phyloP scores from a whole-genome alignment of 2,329 filamentous ascomycete species.

The Clonostachys chloroleuca region DNA sequence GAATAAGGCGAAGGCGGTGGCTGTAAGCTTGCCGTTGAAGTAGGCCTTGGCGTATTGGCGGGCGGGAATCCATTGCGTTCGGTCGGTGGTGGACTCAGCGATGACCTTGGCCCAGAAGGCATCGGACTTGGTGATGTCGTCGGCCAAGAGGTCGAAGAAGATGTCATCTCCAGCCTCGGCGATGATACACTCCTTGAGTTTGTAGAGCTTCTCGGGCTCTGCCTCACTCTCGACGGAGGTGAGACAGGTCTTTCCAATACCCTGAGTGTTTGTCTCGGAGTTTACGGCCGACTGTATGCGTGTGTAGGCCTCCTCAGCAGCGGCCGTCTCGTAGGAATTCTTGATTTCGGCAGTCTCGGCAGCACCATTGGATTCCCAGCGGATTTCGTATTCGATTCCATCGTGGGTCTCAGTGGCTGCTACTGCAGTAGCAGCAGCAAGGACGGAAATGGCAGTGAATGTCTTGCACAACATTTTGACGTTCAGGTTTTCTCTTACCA shows the following conservation, averaged over 20 bases:
- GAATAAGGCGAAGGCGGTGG: neutral
- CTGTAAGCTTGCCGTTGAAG: neutral
- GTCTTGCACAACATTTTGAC: neutral
- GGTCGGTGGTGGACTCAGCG: slow-evolving; percentile 15
- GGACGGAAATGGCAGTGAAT: neutral
- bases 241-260: neutral
- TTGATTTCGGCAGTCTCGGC: neutral
- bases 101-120: slow-evolving; percentile 9
- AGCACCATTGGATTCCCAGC: neutral
- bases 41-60: neutral
- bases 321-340: neutral
- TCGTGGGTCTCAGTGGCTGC: neutral
- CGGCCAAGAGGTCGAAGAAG: slow-evolving; percentile 1
- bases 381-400: slow-evolving; percentile 1
- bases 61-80: neutral
- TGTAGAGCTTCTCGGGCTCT: neutral
- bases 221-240: no score
- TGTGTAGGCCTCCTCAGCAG: neutral
- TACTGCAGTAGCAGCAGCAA: neutral
- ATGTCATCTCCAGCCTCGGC: neutral
- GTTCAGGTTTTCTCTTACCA: no score
- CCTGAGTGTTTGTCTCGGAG: neutral
- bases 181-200: neutral
- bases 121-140: neutral
- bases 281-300: neutral